Base-by-base conservation (phyloP, 2,329 filamentous ascomycete genomes). In the Xylariaceae sp. region DNA sequence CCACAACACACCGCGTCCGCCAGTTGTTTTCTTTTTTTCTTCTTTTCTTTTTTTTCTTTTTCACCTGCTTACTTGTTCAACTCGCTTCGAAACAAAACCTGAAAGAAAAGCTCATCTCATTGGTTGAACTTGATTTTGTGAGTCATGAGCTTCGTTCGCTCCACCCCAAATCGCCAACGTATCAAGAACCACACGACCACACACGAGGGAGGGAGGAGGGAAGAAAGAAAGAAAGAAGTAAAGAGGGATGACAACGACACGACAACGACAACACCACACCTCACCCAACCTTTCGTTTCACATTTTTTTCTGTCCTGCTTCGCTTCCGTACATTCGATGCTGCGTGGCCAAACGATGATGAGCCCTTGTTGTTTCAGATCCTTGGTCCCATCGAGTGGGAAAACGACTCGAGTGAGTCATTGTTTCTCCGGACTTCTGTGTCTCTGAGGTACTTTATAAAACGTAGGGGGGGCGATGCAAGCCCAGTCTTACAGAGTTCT, bases 291-390 rank as follows among this genome's bases (percentile, higher is more conserved):
- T 62, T 58, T 41, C 39, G 40, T 44, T 62, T 65, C 65, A 65
- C 64, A 65, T 49, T 54, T 61, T 54, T 40, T 60, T 60, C 55
- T 57, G 39, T 49, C 57, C 56, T 42, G 51, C 47, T 60, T 43
- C 58, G 51, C 47, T 60, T 43, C 58, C 58, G 55, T 56, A 51
- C 46, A 51, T 60, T 60, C 56, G 58, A 53, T 54, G 58, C 56
- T 54, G 55, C 51, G 56, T 55, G 49, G 54, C n/a, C 47, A 12
- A 4, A 7, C 4, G 30, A 19, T 1, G 19, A 19, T 19, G 19
- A 34, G 27, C 7, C 31, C 42, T 45, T 5, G 46, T 47, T 52
- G 64, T 65, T 65, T 65, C 64, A 65, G 59, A 63, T 65, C 63
- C 39, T 6, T 19, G 19, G 19, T 37, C 8, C 3, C 35, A 37